Evolutionary conservation across 2,329 filamentous ascomycete species (phyloP).

Genomic region (Hirsutella thompsonii): DNA sequence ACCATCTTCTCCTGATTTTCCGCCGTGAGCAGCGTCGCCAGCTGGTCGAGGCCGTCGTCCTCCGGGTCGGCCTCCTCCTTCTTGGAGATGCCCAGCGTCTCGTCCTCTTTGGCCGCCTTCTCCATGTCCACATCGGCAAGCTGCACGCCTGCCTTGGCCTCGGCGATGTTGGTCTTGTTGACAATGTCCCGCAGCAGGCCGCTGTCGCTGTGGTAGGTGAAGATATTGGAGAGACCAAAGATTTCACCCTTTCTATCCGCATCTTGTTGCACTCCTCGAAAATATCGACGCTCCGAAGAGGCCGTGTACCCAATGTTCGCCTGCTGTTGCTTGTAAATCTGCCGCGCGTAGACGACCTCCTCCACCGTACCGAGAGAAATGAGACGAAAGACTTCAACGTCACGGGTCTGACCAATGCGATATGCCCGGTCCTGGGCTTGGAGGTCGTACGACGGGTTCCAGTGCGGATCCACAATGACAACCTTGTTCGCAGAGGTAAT

Average conservation of each 20-base stretch:
- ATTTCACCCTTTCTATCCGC: slow-evolving; percentile 79
- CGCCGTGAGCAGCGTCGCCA: slow-evolving; percentile 42
- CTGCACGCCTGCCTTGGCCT: slow-evolving; percentile 73
- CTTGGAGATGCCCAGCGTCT: slow-evolving; percentile 28
- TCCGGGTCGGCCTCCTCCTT: slow-evolving; percentile 34
- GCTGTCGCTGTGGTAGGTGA: slow-evolving; percentile 67
- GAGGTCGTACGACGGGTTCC: slow-evolving; percentile 90
- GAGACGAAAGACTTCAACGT: slow-evolving; percentile 91
- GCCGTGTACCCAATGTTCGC: slow-evolving; percentile 96
- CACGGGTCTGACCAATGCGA: slow-evolving; percentile 80
- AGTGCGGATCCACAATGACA: slow-evolving; percentile 92
- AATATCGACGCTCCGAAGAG: slow-evolving; percentile 84
- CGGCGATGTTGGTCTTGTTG: slow-evolving; percentile 95
- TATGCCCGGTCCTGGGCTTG: slow-evolving; percentile 96
- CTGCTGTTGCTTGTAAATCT: slow-evolving; percentile 98
- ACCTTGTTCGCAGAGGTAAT: slow-evolving; percentile 98
- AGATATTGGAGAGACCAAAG: slow-evolving; percentile 79
- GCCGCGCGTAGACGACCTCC: slow-evolving; percentile 90
- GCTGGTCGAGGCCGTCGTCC: slow-evolving; percentile 57
- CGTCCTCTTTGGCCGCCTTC: slow-evolving; percentile 41
- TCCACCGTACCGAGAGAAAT: slow-evolving; percentile 88
- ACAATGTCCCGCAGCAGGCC: slow-evolving; percentile 87
- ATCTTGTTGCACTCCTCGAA: slow-evolving; percentile 83
- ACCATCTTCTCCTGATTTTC: slow-evolving; percentile 30
- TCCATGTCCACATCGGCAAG: slow-evolving; percentile 67